Conservation (phyloP, 2,329 filamentous ascomycete genomes). For the Gnomoniopsis smithogilvyi region DNA sequence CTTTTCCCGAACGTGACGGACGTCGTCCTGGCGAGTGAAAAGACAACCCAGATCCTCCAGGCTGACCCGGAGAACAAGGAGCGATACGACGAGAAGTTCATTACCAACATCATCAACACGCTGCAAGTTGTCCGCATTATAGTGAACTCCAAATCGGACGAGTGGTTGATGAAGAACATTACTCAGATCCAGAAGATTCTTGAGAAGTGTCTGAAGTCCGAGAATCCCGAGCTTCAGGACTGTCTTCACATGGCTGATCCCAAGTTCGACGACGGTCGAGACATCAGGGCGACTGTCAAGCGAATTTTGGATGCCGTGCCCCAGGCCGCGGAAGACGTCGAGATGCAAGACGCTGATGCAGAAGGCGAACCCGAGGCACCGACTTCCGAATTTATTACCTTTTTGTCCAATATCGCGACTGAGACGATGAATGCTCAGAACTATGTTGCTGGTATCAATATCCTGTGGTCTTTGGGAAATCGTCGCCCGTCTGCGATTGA, state of each 20-base stretch:
- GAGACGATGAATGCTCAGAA: constrained; percentile 80
- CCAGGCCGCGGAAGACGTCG: constrained; percentile 53
- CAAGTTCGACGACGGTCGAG: constrained; percentile 64
- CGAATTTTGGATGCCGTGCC: constrained; percentile 88
- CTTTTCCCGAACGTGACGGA: constrained; percentile 89
- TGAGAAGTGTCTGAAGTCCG: constrained; percentile 83
- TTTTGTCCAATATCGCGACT: constrained; percentile 79
- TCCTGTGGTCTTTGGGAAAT: constrained; percentile 86
- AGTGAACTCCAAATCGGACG: constrained; percentile 80
- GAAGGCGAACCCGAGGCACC: constrained; percentile 80
- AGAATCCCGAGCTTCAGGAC: constrained; percentile 90
- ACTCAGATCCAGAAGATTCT: constrained; percentile 79
- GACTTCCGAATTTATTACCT: constrained; percentile 82
- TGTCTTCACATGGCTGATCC: constrained; percentile 76
- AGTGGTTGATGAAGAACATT: constrained; percentile 84
- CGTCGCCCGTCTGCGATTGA: constrained; percentile 86
- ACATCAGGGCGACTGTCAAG: constrained; percentile 72
- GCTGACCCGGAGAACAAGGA: constrained; percentile 62
- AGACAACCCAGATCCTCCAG: constrained; percentile 59
- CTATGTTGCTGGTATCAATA: constrained; percentile 85
- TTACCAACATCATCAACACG: constrained; percentile 88
- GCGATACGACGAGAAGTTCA: constrained; percentile 77
- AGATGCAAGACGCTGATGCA: constrained; percentile 73
- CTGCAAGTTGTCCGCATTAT: constrained; percentile 89
- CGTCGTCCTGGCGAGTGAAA: constrained; percentile 78